Evolutionary conservation across 371 early-diverging fungal genomes (phyloP).

Genomic region (Mortierella sp.): DNA sequence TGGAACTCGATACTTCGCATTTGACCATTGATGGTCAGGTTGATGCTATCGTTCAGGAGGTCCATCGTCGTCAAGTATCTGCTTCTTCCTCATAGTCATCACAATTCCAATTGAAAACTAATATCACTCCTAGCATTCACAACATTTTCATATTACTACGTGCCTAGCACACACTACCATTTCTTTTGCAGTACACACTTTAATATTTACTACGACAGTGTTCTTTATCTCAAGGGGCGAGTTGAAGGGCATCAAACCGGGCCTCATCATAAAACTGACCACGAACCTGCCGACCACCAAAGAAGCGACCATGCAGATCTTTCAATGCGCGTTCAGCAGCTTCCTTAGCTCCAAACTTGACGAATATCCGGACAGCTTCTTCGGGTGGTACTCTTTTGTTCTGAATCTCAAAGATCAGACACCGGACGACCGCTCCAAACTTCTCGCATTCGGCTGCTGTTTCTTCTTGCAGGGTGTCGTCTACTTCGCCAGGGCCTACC

Average conservation of each 20-base stretch:
- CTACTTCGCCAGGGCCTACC: constrained; percentile 82
- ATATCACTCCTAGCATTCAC: background rate
- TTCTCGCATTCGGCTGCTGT: constrained; percentile 83
- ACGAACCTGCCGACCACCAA: constrained; percentile 79
- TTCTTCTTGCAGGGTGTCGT: constrained; percentile 81
- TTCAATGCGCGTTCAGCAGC: constrained; percentile 70
- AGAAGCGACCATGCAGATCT: constrained; percentile 82
- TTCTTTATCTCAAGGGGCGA: constrained; percentile 63
- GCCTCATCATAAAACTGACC: constrained; percentile 71
- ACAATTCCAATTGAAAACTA: background rate
- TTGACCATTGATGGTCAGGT: constrained; percentile 87
- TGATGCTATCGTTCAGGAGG: constrained; percentile 66
- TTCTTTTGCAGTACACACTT: background rate
- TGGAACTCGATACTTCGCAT: constrained; percentile 85
- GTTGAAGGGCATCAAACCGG: constrained; percentile 69
- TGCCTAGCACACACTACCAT: background rate
- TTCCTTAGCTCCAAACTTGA: constrained; percentile 68
- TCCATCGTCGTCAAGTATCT: constrained; percentile 2
- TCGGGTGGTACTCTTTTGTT: constrained; percentile 68
- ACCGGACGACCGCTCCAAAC: constrained; percentile 79
- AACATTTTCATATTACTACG: background rate
- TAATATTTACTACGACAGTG: background rate
- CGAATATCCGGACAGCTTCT: constrained; percentile 81
- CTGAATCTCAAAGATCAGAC: constrained; percentile 76
- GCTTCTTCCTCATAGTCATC: background rate